Base-by-base conservation (phyloP, 2,329 filamentous ascomycete species). In the Immersiporthe knoxdaviesiana region DNA sequence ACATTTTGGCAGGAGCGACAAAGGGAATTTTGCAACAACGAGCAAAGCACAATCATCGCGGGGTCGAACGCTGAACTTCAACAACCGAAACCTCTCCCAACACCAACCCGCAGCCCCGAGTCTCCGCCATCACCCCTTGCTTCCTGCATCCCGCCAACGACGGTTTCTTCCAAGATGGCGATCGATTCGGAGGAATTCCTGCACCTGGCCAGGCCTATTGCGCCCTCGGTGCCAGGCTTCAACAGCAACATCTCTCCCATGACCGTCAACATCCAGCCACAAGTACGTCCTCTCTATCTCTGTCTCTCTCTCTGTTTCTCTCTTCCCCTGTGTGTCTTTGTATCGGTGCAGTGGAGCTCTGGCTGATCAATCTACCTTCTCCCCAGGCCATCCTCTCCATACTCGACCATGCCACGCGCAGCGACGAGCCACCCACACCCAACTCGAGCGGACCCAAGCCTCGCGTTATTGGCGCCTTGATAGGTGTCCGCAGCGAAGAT, bases 391-490 rank as follows among this genome's bases (percentile, higher is more conserved):
- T 91, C 72, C 85, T 97, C 85, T 85, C 90, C 78, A 88, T 97
- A 85, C 84, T 97, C 80, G 96, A 99, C 84, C 96, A 99, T 85
- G 94, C 95, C 74, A 89, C 95, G 74, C 93, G 96, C 82, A 91
- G 95, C 78, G 94, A 97, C 77, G 82, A 83, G 74, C 84, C 83
- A 75, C 58, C 67, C 35, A 47, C 62, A 50, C 50, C 67, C 18
- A 66, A 67, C 62, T 85, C 89, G 74, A 90, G 91, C 74, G 93
- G 97, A 81, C 94, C 96, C 78, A 93, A 96, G 65, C 68, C 68
- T 77, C 92, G 96, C 78, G 96, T 99, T 73, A 99, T 99, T 78
- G 96, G 96, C 77, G 97, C 96, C 71, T 89, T 99, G 68, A 90
- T 99, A 69, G 96, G 96, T 78, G 91, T 91, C 74, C 92, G 96